A percentile compares a stretch with the other conserved stretches of the same genome.
phyloP scores from a whole-genome alignment of 345 rosid species.

The Lumnitzera littorea region DNA sequence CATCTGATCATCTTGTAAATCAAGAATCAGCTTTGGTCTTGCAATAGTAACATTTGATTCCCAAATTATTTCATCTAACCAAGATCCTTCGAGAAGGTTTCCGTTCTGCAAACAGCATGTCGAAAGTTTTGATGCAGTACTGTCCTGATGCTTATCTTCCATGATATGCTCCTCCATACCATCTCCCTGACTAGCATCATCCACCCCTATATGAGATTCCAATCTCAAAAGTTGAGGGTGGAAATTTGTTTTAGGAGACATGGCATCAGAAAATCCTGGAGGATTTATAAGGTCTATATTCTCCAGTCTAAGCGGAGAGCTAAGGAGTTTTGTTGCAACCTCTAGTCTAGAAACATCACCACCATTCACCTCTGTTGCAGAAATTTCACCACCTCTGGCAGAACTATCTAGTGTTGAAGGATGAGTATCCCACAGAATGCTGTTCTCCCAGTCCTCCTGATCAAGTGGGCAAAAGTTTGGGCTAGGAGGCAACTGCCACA shows the following conservation, averaged over 20 bases:
- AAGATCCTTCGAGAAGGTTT: slow-evolving; percentile 62
- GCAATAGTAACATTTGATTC: slow-evolving; percentile 38
- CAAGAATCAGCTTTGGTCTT: slow-evolving; percentile 75
- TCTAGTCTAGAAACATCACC: slow-evolving; percentile 27
- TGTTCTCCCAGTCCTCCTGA: slow-evolving; percentile 91
- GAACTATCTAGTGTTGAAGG: slow-evolving; percentile 39
- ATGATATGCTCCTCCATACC: slow-evolving; percentile 14
- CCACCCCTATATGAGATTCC: slow-evolving; percentile 45
- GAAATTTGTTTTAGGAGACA: slow-evolving; percentile 24
- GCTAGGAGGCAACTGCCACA: slow-evolving; percentile 43
- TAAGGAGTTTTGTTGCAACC: slow-evolving; percentile 10
- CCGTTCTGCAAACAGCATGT: slow-evolving; percentile 47
- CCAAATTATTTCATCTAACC: slow-evolving; percentile 84
- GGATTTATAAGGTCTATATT: too few species aligned
- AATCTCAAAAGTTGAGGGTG: slow-evolving; percentile 94
- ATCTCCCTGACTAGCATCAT: slow-evolving; percentile 19
- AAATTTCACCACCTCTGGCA: slow-evolving; percentile 30
- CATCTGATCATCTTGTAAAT: slow-evolving; percentile 95
- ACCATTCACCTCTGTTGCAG: slow-evolving; percentile 27
- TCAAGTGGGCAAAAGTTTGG: slow-evolving; percentile 60
- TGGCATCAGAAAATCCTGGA: slow-evolving; percentile 5
- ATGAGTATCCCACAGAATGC: slow-evolving; percentile 71
- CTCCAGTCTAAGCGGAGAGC: too few species aligned
- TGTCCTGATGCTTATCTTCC: slow-evolving; percentile 28
- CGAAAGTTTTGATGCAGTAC: slow-evolving; percentile 39